Evolutionary conservation across 768 basidiomycete genomes (phyloP), one percentile per base, ranked within the genome.

Genomic region (Leccinum disarticulatum): DNA sequence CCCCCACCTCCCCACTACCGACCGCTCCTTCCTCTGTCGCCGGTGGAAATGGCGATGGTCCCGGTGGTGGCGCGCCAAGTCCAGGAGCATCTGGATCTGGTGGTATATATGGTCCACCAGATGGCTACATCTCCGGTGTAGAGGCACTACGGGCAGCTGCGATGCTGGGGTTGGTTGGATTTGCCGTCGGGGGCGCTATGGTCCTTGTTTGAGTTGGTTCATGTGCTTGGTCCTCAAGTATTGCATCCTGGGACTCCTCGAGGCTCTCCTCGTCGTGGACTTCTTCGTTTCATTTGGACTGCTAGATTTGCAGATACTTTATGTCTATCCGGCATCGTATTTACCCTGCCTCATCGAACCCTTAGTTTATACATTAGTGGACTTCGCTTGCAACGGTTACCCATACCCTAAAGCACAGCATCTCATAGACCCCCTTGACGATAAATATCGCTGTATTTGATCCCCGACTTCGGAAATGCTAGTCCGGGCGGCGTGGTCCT

Each of bases 61-160:
- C 74, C 4, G 65, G 74, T 30, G 69, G 73, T 6, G 54, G 54
- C 0, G 88, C 88, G 3, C 88, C 88, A 10, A 72, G 76, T 49
- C 89, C 88, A 27, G 88, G 88, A 22, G 73, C 77, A 52, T 62
- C 76, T 19, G 79, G 73, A 47, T 17, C 66, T 2, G 68, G 67
- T 57, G 86, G 83, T 28, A 73, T 80, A 36, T 87, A 79, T 61
- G 89, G 89, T n/a, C 89, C 89, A 51, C 78, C 79, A 51, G 88
- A 91, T 66, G 71, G 77, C 55, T 90, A 85, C 73, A 85, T 84
- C 61, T 81, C 86, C 30, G 81, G 79, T 13, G 89, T 83, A 7
- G 65, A 75, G 3, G 73, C 77, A 1, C 76, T 86, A 41, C 76
- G 77, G 43, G 83, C 81, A 60, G 74, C 79, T 6, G 60, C 81